Conservation (phyloP, 257 asterid genomes). For the Penstemon newberryi region DNA sequence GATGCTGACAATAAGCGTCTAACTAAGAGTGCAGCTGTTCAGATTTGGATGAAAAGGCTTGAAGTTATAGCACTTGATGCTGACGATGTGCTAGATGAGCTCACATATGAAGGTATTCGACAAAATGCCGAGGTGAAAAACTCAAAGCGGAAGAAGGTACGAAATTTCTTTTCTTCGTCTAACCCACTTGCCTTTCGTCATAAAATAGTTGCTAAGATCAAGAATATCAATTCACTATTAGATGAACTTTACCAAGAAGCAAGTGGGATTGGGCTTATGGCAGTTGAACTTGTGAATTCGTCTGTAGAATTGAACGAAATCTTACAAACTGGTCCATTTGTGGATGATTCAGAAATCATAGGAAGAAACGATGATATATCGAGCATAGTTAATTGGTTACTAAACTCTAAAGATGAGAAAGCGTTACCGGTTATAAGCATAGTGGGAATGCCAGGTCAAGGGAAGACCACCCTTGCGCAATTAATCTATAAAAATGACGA, state of each 20-base stretch:
- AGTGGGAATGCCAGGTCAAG: constrained; percentile 22
- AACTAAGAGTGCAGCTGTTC: neutral
- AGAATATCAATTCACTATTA: neutral
- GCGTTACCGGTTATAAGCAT: constrained; percentile 20
- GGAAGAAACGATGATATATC: constrained; percentile 26
- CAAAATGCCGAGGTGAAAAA: neutral
- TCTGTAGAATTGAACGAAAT: neutral
- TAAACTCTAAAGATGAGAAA: constrained; percentile 4
- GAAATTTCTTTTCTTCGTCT: constrained; percentile 13
- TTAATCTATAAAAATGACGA: constrained; percentile 8
- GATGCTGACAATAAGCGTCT: constrained; percentile 29
- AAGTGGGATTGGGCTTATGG: constrained; percentile 20
- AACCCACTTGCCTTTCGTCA: constrained; percentile 23
- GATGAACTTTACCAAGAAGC: constrained; percentile 19
- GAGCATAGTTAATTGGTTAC: constrained; percentile 10
- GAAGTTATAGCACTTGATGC: constrained; percentile 23
- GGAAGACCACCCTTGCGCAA: constrained; percentile 25
- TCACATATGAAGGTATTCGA: constrained; percentile 13
- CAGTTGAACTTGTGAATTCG: constrained; percentile 6
- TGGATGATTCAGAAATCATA: constrained; percentile 17
- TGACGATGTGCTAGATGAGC: constrained; percentile 25
- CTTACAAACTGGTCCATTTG: constrained; percentile 22
- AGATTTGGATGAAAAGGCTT: constrained; percentile 25
- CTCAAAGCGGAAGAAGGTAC: constrained; percentile 3
- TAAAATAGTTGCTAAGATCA: constrained; percentile 8